Percentiles rank a stretch among this genome's conserved stretches.
phyloP scores from a whole-genome alignment of 2,329 filamentous ascomycete species.

The Penicillium sp. region DNA sequence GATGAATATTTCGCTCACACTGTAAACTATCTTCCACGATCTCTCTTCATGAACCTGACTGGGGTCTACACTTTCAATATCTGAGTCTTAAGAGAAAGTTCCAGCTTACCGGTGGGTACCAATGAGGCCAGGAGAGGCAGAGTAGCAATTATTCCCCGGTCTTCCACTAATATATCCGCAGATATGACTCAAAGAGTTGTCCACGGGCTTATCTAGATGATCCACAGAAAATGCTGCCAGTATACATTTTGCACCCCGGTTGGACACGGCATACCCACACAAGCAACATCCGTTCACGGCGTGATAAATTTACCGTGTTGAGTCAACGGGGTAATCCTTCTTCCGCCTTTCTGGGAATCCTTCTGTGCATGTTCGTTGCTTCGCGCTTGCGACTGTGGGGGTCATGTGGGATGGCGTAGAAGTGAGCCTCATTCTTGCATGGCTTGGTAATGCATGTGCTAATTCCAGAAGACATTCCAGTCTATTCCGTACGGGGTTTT shows the following conservation, averaged over 20 bases:
- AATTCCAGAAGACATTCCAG: conserved; percentile 43
- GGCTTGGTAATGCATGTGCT: conserved; percentile 33
- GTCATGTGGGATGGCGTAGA: conserved; percentile 45
- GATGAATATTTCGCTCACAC: not conserved
- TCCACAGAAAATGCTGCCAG: not conserved
- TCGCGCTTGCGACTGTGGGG: conserved; percentile 1
- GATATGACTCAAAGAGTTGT: not conserved
- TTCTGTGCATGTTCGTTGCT: not conserved
- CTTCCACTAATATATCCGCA: not conserved
- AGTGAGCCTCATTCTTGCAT: conserved; percentile 35
- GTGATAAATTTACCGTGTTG: not conserved
- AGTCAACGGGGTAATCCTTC: not conserved
- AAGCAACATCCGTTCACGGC: not conserved
- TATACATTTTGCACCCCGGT: not conserved
- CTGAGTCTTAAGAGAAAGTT: not conserved
- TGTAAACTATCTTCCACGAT: not conserved
- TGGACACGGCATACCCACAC: not conserved
- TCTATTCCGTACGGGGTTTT: conserved; percentile 28
- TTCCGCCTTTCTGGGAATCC: not conserved
- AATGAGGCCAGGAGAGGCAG: not conserved
- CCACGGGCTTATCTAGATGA: not conserved
- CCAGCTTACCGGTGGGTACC: not conserved
- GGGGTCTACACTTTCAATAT: not conserved
- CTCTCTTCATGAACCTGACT: not conserved
- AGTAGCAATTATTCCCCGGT: not conserved